Evolutionary conservation across 192 early-diverging fungal species (phyloP).

Genomic region (Paraglomus occultum): DNA sequence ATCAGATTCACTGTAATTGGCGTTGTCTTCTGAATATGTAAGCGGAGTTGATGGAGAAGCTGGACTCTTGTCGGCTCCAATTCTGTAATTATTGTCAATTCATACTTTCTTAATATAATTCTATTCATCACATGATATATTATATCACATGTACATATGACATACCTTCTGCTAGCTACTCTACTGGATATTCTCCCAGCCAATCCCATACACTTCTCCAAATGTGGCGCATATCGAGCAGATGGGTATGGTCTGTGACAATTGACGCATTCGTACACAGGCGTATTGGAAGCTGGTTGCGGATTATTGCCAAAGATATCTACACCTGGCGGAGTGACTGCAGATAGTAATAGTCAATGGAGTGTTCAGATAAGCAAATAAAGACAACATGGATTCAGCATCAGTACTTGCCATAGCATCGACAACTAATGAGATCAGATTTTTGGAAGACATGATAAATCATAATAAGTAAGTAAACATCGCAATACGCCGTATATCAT

Average conservation of each 20-base stretch:
- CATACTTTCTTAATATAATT: neutral
- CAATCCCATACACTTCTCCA: constrained; percentile 91
- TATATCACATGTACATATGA: neutral
- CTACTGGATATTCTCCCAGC: constrained; percentile 61
- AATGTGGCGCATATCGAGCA: constrained; percentile 85
- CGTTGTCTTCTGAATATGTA: constrained; percentile 13
- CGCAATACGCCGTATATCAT: neutral
- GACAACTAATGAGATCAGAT: constrained; percentile 26
- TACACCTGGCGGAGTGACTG: constrained; percentile 46
- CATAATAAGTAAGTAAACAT: neutral
- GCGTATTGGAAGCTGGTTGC: constrained; percentile 44
- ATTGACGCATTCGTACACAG: constrained; percentile 76
- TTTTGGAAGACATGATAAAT: neutral
- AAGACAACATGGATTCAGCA: neutral
- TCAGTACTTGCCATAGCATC: constrained; percentile 35
- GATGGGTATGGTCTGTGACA: constrained; percentile 77
- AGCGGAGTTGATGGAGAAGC: constrained; percentile 10
- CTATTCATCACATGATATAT: neutral
- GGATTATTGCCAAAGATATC: constrained; percentile 69
- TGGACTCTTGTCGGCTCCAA: constrained; percentile 13
- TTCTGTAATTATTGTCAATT: neutral
- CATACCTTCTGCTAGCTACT: constrained; percentile 55
- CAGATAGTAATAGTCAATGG: neutral
- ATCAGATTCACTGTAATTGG: constrained; percentile 24
- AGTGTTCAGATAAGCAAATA: neutral